These are phyloP conservation scores for Westerdykella ornata DNA, from an alignment of 2,329 filamentous ascomycete species.

Conservation along the genomic window DNA sequence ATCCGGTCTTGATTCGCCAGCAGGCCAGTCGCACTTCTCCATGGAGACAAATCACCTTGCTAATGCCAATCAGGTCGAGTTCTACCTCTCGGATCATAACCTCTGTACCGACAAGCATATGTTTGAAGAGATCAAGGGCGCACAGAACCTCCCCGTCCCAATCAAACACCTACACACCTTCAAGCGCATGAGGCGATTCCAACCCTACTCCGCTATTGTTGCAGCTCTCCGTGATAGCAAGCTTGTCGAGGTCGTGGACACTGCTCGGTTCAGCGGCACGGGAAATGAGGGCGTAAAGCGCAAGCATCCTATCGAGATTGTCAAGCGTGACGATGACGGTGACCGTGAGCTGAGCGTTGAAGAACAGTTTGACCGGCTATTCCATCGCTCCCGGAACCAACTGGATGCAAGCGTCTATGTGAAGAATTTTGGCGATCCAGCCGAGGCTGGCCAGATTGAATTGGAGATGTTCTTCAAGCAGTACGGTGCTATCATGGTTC, in stretches of 20 bases:
- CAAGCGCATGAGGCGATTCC: conserved; percentile 94
- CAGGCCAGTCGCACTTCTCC: conserved; percentile 52
- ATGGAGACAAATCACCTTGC: background rate
- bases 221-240: conserved; percentile 73
- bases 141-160: conserved; percentile 72
- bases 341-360: conserved; percentile 14
- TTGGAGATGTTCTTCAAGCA: conserved; percentile 86
- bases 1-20: conserved; percentile 73
- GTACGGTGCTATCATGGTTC: conserved; percentile 72
- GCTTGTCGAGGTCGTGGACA: conserved; percentile 65
- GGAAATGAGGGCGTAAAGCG: conserved; percentile 52
- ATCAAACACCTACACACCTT: conserved; percentile 76
- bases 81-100: conserved; percentile 92
- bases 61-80: conserved; percentile 64
- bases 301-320: conserved; percentile 55
- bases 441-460: conserved; percentile 80
- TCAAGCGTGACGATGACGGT: conserved; percentile 29
- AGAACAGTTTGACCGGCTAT: conserved; percentile 45
- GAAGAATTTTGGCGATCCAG: conserved; percentile 87
- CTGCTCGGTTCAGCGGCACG: conserved; percentile 52
- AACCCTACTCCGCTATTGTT: conserved; percentile 77
- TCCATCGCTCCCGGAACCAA: conserved; percentile 54
- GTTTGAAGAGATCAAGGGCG: conserved; percentile 68
- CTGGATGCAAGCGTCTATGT: conserved; percentile 77
- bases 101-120: conserved; percentile 84